Conservation (phyloP, 371 early-diverging fungal species). For the Coemansia sp. region DNA sequence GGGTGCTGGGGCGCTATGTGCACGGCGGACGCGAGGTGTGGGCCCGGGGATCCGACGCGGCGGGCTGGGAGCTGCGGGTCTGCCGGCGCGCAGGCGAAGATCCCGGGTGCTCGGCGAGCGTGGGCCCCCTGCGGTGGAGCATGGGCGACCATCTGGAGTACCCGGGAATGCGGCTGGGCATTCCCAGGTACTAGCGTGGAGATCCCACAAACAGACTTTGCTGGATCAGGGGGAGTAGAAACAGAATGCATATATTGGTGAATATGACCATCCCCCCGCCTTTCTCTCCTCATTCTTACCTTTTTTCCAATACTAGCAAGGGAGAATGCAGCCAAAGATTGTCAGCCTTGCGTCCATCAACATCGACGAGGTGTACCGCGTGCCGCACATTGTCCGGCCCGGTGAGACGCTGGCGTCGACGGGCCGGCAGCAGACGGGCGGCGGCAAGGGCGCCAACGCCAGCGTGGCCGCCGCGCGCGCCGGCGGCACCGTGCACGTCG, state of each 20-base stretch:
- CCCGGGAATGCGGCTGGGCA: constrained; percentile 25
- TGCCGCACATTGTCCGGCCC: constrained; percentile 76
- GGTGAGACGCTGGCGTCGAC: constrained; percentile 82
- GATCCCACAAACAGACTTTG: no score
- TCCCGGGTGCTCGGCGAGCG: constrained; percentile 21
- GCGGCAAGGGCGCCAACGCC: constrained; percentile 93
- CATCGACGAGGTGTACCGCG: constrained; percentile 84
- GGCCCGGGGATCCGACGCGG: constrained; percentile 8
- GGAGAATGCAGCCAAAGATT: constrained; percentile 54
- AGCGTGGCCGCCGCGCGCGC: constrained; percentile 77
- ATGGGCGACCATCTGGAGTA: constrained; percentile 32
- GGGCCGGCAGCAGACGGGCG: constrained; percentile 66
- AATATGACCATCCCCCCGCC: no score
- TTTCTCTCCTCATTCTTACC: no score
- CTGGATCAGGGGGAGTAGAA: no score
- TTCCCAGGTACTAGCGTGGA: constrained; percentile 5
- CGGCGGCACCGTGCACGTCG: constrained; percentile 68
- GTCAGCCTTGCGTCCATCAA: constrained; percentile 84
- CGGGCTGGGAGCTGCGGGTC: not conserved
- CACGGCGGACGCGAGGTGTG: constrained; percentile 37
- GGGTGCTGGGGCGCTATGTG: constrained; percentile 12
- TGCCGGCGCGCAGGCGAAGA: constrained; percentile 15
- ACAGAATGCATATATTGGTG: no score
- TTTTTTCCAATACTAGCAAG: no score
- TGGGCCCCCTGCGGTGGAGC: constrained; percentile 20